Percentiles rank a stretch among this genome's conserved stretches.
These are phyloP conservation scores for Pholiota conissans DNA, from an alignment of 768 basidiomycete genomes.

Conservation along the genomic window DNA sequence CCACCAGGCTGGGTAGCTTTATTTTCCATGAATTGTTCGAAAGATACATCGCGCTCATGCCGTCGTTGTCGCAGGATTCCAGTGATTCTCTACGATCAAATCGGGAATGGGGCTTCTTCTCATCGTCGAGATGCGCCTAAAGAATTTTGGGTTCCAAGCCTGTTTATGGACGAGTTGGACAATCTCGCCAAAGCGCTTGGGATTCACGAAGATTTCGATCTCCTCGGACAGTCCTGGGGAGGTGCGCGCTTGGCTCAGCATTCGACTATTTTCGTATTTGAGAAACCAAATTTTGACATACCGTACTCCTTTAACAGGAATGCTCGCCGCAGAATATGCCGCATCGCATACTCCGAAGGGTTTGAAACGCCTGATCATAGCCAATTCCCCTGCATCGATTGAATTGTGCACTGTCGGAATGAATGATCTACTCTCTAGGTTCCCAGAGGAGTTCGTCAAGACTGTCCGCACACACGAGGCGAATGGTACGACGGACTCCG, in stretches of 20 bases:
- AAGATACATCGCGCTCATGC: conserved; percentile 12
- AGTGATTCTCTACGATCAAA: conserved; percentile 56
- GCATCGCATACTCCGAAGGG: conserved; percentile 19
- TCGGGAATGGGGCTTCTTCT: conserved; percentile 53
- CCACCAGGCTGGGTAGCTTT: conserved; percentile 11
- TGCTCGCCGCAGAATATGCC: conserved; percentile 19
- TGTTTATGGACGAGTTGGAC: conserved; percentile 54
- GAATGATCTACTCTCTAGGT: conserved; percentile 20
- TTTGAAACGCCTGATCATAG: conserved; percentile 28
- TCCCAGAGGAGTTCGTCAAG: conserved; percentile 26
- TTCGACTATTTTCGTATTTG: no score
- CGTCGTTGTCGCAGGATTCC: conserved; percentile 41
- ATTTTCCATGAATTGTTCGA: no score
- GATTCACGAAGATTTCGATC: conserved; percentile 42
- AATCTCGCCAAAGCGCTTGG: conserved; percentile 44
- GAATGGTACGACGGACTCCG: conserved; percentile 13
- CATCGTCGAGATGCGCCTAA: conserved; percentile 49
- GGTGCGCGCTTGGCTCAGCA: conserved; percentile 19
- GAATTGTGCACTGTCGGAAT: conserved; percentile 26
- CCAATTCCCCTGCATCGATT: conserved; percentile 31
- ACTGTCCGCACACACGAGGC: conserved; percentile 31
- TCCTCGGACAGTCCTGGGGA: conserved; percentile 53
- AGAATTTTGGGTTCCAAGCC: conserved; percentile 52
- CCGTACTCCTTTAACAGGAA: conserved; percentile 12
- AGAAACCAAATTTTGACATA: not conserved